Conservation (phyloP, 352 stramenopile genomes). For the Elongisporangium prolatum region DNA sequence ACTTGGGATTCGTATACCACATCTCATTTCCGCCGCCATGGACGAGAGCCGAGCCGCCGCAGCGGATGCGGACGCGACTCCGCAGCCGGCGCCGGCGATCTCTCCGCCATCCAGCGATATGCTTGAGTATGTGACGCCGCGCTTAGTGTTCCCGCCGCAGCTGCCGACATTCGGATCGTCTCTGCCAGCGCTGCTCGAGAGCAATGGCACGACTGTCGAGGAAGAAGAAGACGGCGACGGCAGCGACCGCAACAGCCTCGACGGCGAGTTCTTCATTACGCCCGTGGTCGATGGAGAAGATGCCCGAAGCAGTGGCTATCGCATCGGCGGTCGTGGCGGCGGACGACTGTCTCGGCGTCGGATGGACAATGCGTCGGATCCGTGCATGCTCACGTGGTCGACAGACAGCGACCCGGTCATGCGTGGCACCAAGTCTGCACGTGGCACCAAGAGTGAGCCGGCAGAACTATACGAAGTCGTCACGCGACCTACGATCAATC, state of each 20-base stretch:
- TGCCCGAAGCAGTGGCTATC: conserved; percentile 8
- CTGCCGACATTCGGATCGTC: conserved; percentile 12
- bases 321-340: conserved; percentile 11
- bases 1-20: too few species aligned
- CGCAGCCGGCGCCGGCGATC: too few species aligned
- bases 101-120: too few species aligned
- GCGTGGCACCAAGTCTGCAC: conserved; percentile 1
- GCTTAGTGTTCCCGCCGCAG: not conserved
- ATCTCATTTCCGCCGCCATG: too few species aligned
- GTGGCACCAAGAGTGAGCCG: too few species aligned
- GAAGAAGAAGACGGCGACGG: not conserved
- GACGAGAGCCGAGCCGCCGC: too few species aligned
- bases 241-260: conserved; percentile 9
- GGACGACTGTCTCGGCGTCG: conserved; percentile 3
- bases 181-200: conserved; percentile 9
- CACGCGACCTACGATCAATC: too few species aligned
- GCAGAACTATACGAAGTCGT: too few species aligned
- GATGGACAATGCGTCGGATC: not conserved
- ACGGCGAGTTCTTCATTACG: conserved; percentile 1
- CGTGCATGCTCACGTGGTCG: conserved; percentile 6
- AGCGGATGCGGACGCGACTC: too few species aligned
- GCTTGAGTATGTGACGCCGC: too few species aligned
- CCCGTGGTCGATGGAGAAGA: conserved; percentile 2
- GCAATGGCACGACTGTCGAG: not conserved
- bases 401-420: not conserved